These are phyloP conservation scores for Amphichorda felina DNA, from an alignment of 2,329 filamentous ascomycete genomes.

Conservation along the genomic window DNA sequence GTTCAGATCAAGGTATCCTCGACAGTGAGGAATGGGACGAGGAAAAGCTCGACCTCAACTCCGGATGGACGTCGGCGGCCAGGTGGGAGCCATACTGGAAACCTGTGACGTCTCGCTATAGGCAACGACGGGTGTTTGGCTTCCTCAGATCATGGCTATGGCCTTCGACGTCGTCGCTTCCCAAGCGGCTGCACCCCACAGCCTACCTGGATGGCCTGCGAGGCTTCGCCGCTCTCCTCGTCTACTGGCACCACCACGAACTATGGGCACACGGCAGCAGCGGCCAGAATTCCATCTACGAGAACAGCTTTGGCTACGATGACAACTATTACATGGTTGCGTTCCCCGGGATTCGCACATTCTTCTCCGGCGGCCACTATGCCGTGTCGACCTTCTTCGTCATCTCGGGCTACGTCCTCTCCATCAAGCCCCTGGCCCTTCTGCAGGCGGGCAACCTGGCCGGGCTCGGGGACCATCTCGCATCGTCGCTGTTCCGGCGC, in stretches of 20 bases:
- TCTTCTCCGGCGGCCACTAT: conserved; percentile 51
- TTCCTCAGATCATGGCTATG: conserved; percentile 7
- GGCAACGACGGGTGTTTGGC: background rate
- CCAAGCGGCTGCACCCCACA: conserved; percentile 29
- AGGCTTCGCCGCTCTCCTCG: conserved; percentile 54
- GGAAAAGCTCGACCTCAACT: too few relatives aligned
- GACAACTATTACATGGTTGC: conserved; percentile 33
- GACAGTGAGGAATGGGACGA: too few relatives aligned
- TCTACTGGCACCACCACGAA: conserved; percentile 51
- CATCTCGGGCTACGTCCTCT: conserved; percentile 45
- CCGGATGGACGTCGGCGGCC: conserved; percentile 5
- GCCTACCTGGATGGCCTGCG: conserved; percentile 52
- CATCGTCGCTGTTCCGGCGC: conserved; percentile 34
- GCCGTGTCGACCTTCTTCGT: conserved; percentile 46
- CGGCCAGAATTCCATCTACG: conserved; percentile 26
- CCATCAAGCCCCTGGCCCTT: conserved; percentile 33
- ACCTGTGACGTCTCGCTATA: too few relatives aligned
- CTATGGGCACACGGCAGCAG: conserved; percentile 39
- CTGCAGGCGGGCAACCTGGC: conserved; percentile 29
- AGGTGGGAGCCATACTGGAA: too few relatives aligned
- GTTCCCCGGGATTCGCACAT: conserved; percentile 44
- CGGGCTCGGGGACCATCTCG: conserved; percentile 29
- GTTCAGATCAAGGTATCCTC: too few relatives aligned
- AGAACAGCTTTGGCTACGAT: conserved; percentile 39
- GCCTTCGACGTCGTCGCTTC: conserved; percentile 6